phyloP scores from a whole-genome alignment of 2,329 filamentous ascomycete species.

The Simplicillium aogashimaense region DNA sequence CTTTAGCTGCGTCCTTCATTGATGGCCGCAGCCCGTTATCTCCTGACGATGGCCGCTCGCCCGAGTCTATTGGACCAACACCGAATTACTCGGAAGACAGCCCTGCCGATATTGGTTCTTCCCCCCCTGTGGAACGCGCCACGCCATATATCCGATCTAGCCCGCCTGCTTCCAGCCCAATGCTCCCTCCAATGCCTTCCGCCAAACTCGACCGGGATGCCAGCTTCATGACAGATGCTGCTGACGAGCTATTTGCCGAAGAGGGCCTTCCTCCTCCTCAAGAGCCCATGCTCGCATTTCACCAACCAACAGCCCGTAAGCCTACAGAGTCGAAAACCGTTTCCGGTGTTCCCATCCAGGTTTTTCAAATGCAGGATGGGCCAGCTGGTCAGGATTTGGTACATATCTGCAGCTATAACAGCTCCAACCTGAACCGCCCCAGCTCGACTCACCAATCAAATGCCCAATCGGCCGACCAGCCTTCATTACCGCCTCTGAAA shows the following conservation, averaged over 20 bases:
- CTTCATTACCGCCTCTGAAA: conserved; percentile 15
- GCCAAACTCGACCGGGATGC: conserved; percentile 60
- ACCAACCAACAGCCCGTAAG: conserved; percentile 7
- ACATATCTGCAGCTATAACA: conserved; percentile 24
- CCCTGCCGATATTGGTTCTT: conserved; percentile 77
- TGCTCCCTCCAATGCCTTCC: conserved; percentile 53
- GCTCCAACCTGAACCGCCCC: conserved; percentile 14
- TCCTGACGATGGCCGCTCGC: conserved; percentile 42
- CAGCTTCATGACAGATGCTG: conserved; percentile 74
- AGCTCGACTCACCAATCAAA: conserved; percentile 10
- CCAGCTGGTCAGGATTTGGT: conserved; percentile 23
- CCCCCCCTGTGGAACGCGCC: conserved; percentile 68
- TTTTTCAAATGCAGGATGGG: conserved; percentile 28
- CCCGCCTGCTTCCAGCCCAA: conserved; percentile 71
- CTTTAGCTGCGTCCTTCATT: conserved; percentile 32
- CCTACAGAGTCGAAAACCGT: conserved; percentile 22
- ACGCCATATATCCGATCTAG: conserved; percentile 45
- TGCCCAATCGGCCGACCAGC: conserved; percentile 10
- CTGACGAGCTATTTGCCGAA: conserved; percentile 61
- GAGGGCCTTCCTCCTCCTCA: conserved; percentile 35
- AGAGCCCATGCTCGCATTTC: conserved; percentile 15
- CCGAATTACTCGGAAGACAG: conserved; percentile 53
- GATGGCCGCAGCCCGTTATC: conserved; percentile 28
- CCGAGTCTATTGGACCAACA: conserved; percentile 42
- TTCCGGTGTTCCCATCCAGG: conserved; percentile 29